Base-by-base conservation (phyloP, 768 basidiomycete species). In the Lactifluus volemus region DNA sequence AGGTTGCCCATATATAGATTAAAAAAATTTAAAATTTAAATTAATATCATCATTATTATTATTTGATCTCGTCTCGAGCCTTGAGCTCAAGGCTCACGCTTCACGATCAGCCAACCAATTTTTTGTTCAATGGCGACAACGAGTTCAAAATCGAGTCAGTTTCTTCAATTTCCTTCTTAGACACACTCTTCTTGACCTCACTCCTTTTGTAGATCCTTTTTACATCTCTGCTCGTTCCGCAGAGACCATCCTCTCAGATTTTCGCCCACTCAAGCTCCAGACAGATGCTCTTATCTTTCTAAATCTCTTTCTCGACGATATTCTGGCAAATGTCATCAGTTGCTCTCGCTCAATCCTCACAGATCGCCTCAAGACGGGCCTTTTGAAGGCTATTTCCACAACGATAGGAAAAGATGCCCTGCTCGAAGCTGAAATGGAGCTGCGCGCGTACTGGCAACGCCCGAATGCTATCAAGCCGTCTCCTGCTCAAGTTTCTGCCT, bases 341-440 rank as follows among this genome's bases (percentile, higher is more conserved):
- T 77, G 79, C 21, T 78, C 90, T 6, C 78, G 82, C 65, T 87
- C 89, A 36, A 76, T 94, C 49, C 75, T 81, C 29, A 89, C 90
- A 7, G 83, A 91, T 60, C 83, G 82, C 62, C 78, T 95, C 59
- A 85, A 89, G 66, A 78, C 81, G 2, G 85, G 85, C 59, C 73
- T 93, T 42, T 78, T 89, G 60, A 84, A 79, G 68, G 76, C 89
- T 44, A 75, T 93, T 32, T 88, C 91, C 8, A 91, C 88, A 5
- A 79, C 84, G 53, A 79, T 97, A 49, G 95, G 93, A 51, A 92
- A 97, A 74, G 90, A 94, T 70, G 93, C 93, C 3, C 77, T 96
- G 17, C 76, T 94, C 52, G 95, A 98, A 74, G 95, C 95, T 0
- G 95, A 98, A 70, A 79, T 98, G 47, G 95, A 97, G 71, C 72